A percentile compares a stretch with the other conserved stretches of the same genome.
Conservation (phyloP, 2,329 filamentous ascomycete genomes). For the Microsporum ferrugineum region DNA sequence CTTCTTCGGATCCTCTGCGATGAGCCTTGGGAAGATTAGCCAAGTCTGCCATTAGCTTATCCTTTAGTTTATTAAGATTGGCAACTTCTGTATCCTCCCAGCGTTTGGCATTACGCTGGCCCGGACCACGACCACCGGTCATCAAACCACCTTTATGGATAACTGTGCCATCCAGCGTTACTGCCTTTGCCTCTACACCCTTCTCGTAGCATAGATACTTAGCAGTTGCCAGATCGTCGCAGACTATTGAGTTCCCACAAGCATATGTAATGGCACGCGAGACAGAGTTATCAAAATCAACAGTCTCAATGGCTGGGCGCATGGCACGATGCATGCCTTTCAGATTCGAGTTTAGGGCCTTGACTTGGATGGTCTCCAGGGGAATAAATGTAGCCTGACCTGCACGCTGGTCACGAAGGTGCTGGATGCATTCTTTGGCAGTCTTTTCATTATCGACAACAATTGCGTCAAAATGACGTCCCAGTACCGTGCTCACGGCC, state of each 20-base stretch:
- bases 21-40: slow-evolving; percentile 68
- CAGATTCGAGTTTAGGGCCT: slow-evolving; percentile 75
- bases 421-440: slow-evolving; percentile 85
- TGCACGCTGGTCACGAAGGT: slow-evolving; percentile 79
- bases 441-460: slow-evolving; percentile 93
- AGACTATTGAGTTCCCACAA: slow-evolving; percentile 89
- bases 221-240: slow-evolving; percentile 73
- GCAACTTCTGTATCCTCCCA: slow-evolving; percentile 89
- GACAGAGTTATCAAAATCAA: slow-evolving; percentile 79
- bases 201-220: slow-evolving; percentile 81
- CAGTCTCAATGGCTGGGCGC: slow-evolving; percentile 85
- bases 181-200: slow-evolving; percentile 80
- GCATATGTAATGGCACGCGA: slow-evolving; percentile 91
- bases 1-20: slow-evolving; percentile 64
- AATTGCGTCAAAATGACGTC: slow-evolving; percentile 85
- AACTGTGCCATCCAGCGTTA: slow-evolving; percentile 87
- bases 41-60: slow-evolving; percentile 67
- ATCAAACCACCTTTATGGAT: slow-evolving; percentile 95
- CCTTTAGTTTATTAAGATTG: slow-evolving; percentile 63
- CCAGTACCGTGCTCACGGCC: slow-evolving; percentile 83
- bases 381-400: slow-evolving; percentile 90
- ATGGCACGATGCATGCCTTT: slow-evolving; percentile 77
- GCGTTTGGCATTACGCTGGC: slow-evolving; percentile 62
- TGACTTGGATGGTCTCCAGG: slow-evolving; percentile 93
- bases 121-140: slow-evolving; percentile 80